Evolutionary conservation across 148 eudicot genomes (phyloP).

Genomic region (Chenopodium formosanum): DNA sequence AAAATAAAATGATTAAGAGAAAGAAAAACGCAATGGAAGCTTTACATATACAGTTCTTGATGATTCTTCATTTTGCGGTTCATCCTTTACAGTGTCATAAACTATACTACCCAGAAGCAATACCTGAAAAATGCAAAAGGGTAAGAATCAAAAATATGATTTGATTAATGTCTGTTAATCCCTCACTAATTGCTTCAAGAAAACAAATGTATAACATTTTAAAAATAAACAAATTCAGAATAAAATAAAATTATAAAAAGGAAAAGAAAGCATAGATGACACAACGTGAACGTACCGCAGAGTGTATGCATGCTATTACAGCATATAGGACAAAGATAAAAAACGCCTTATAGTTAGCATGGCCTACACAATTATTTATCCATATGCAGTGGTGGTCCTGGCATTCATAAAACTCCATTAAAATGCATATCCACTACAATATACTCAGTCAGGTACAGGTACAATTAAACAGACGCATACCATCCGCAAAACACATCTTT

Average conservation of each 20-base stretch:
- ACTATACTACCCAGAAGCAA: conserved; percentile 81
- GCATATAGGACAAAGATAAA: conserved; percentile 80
- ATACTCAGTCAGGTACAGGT: conserved; percentile 18
- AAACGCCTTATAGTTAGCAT: conserved; percentile 90
- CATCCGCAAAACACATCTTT: conserved; percentile 89
- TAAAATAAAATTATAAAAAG: too few species aligned
- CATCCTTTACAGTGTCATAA: conserved; percentile 48
- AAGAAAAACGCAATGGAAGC: background rate
- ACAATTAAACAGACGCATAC: conserved; percentile 42
- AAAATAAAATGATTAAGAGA: background rate
- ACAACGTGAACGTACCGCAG: conserved; percentile 56
- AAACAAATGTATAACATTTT: too few species aligned
- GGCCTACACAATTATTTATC: conserved; percentile 98
- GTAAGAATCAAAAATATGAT: background rate
- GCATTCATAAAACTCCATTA: conserved; percentile 39
- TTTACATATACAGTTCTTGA: conserved; percentile 66
- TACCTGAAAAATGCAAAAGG: conserved; percentile 42
- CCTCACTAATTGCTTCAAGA: background rate
- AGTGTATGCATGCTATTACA: conserved; percentile 75
- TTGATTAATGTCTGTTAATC: background rate
- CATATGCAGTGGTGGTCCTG: conserved; percentile 99
- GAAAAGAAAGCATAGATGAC: too few species aligned
- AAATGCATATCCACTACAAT: conserved; percentile 24
- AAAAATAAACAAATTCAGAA: too few species aligned
- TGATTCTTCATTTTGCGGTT: conserved; percentile 54